Conservation (phyloP, 1,284 basidiomycete species). For the Cryptococcus jaspeensis region DNA sequence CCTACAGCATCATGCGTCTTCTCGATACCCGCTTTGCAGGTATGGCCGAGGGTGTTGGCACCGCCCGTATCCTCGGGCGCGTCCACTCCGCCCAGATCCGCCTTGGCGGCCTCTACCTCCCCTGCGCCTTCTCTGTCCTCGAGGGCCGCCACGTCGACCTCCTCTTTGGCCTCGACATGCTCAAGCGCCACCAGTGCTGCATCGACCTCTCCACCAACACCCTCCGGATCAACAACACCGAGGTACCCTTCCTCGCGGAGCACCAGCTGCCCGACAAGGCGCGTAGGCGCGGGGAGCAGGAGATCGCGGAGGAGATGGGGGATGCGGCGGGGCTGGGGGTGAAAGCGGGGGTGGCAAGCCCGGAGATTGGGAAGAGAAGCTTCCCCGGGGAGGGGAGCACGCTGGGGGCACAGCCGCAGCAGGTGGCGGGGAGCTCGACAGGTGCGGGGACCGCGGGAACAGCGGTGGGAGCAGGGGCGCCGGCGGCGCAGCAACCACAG, state of each 20-base stretch:
- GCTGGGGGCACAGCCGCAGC: constrained; percentile 13
- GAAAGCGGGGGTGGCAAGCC: constrained; percentile 30
- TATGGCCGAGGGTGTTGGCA: constrained; percentile 92
- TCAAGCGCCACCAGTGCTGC: constrained; percentile 92
- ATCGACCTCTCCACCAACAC: constrained; percentile 89
- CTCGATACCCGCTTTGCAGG: constrained; percentile 85
- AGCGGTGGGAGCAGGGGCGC: not conserved
- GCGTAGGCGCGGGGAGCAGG: constrained; percentile 48
- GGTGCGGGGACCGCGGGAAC: constrained; percentile 10
- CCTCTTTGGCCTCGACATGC: constrained; percentile 95
- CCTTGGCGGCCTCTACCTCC: constrained; percentile 74
- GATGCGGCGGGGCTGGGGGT: constrained; percentile 24
- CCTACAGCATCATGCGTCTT: constrained; percentile 79
- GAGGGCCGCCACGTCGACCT: constrained; percentile 93
- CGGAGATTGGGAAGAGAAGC: constrained; percentile 9
- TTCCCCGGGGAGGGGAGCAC: constrained; percentile 45
- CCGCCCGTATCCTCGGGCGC: constrained; percentile 88
- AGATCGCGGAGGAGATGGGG: constrained; percentile 32
- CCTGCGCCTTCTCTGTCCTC: constrained; percentile 93
- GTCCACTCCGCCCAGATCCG: constrained; percentile 93
- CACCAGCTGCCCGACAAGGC: constrained; percentile 89
- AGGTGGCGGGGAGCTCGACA: constrained; percentile 9
- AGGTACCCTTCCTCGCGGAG: constrained; percentile 85
- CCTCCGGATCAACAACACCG: constrained; percentile 80
- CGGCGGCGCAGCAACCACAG: not conserved